phyloP scores from a whole-genome alignment of 345 rosid genomes.

The Populus deltoides region DNA sequence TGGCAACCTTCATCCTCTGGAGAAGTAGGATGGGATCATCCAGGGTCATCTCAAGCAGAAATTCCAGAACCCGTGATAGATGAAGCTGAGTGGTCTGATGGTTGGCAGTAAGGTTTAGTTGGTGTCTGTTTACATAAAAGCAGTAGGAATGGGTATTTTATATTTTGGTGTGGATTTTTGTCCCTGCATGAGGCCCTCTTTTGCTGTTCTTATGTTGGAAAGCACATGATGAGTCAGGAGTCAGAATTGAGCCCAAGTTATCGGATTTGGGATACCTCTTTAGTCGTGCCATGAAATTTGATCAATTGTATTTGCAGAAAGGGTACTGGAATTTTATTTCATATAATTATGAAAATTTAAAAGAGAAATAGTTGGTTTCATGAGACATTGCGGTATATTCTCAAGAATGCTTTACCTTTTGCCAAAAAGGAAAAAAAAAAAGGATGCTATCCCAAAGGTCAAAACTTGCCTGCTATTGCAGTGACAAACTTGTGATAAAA shows the following conservation, averaged over 20 bases:
- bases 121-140: background rate
- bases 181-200: background rate
- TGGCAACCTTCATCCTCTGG: constrained; percentile 16
- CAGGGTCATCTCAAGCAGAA: constrained; percentile 23
- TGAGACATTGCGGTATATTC: background rate
- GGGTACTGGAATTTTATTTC: background rate
- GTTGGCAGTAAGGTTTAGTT: constrained; percentile 44
- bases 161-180: background rate
- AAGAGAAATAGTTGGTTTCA: background rate
- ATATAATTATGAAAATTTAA: background rate
- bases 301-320: background rate
- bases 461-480: background rate
- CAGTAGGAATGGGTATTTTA: background rate
- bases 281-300: background rate
- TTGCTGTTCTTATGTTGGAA: background rate
- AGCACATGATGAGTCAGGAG: background rate
- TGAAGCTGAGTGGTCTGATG: constrained; percentile 74
- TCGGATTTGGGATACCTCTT: background rate
- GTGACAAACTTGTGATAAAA: background rate
- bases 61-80: constrained; percentile 35
- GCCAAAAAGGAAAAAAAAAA: background rate
- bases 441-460: background rate
- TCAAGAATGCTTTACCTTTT: background rate
- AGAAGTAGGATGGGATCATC: constrained; percentile 32
- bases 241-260: too few relatives aligned